phyloP scores from a whole-genome alignment of 495 filamentous ascomycete species.

The Penicillium canescens region DNA sequence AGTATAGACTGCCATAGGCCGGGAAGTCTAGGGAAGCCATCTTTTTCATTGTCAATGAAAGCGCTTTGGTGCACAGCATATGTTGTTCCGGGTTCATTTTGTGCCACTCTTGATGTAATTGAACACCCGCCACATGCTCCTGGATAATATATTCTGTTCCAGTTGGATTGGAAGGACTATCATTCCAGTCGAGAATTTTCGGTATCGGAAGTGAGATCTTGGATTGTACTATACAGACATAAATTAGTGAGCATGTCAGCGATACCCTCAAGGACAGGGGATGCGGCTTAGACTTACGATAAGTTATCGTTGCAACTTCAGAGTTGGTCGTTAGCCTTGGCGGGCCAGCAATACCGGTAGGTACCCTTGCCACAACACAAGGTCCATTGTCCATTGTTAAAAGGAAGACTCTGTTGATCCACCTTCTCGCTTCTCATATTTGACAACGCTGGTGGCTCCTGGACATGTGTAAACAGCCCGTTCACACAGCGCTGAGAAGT shows the following conservation, averaged over 20 bases:
- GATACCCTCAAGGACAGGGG: neutral
- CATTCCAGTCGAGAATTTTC: conserved; percentile 43
- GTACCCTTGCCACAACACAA: conserved; percentile 40
- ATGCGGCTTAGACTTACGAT: conserved; percentile 29
- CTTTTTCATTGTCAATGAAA: conserved; percentile 31
- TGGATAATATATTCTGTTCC: conserved; percentile 49
- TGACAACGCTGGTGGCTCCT: conserved; percentile 23
- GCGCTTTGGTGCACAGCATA: conserved; percentile 34
- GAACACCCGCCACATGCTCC: conserved; percentile 38
- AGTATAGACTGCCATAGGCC: too few relatives aligned
- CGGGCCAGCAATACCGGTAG: conserved; percentile 37
- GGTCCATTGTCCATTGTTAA: conserved; percentile 32
- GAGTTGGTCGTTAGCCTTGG: conserved; percentile 40
- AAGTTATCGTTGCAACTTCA: conserved; percentile 48
- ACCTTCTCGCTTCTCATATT: conserved; percentile 43
- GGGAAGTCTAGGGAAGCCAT: conserved; percentile 36
- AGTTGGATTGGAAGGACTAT: conserved; percentile 35
- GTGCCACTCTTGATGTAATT: conserved; percentile 38
- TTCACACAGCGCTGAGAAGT: conserved; percentile 39
- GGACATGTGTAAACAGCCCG: conserved; percentile 27
- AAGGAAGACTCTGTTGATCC: conserved; percentile 43
- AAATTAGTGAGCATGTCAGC: too few relatives aligned
- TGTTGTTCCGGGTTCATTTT: conserved; percentile 38
- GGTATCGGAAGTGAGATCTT: conserved; percentile 40
- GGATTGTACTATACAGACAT: conserved; percentile 29